A percentile compares a stretch with the other conserved stretches of the same genome.
These are phyloP conservation scores for Debaryomycetaceae sp. DNA, from an alignment of 1,139 yeast genomes.

Conservation along the genomic window DNA sequence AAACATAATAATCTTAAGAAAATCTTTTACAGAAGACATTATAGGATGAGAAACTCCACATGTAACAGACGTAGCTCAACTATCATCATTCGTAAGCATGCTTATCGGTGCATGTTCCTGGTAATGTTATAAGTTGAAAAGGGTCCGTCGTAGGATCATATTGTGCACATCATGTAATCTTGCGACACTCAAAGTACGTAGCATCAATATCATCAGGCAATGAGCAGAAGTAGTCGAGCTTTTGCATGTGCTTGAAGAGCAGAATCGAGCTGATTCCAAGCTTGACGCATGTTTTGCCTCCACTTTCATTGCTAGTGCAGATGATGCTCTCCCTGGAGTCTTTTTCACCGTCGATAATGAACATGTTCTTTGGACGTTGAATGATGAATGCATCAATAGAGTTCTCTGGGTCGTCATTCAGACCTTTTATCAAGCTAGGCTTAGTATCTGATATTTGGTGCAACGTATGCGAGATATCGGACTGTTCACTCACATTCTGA, in stretches of 20 bases:
- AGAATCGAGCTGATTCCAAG: constrained; percentile 35
- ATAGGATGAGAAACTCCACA: no score
- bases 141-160: no score
- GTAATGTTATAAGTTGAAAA: no score
- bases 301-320: constrained; percentile 36
- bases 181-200: constrained; percentile 47
- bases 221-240: constrained; percentile 42
- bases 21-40: neutral
- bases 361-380: constrained; percentile 30
- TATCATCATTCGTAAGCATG: no score
- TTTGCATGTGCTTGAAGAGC: constrained; percentile 46
- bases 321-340: constrained; percentile 37
- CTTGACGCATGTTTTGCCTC: constrained; percentile 47
- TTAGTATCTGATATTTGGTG: constrained; percentile 25
- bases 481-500: constrained; percentile 19
- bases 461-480: constrained; percentile 39
- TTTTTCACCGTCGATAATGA: constrained; percentile 45
- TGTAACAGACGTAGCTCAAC: no score
- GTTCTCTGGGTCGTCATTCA: constrained; percentile 7
- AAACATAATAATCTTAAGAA: neutral
- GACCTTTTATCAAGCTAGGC: constrained; percentile 13
- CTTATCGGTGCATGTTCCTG: no score
- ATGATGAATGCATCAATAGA: constrained; percentile 18
- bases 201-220: constrained; percentile 46
- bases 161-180: constrained; percentile 17